phyloP scores from a whole-genome alignment of 2,329 filamentous ascomycete species.

The Paraphoma sp. region DNA sequence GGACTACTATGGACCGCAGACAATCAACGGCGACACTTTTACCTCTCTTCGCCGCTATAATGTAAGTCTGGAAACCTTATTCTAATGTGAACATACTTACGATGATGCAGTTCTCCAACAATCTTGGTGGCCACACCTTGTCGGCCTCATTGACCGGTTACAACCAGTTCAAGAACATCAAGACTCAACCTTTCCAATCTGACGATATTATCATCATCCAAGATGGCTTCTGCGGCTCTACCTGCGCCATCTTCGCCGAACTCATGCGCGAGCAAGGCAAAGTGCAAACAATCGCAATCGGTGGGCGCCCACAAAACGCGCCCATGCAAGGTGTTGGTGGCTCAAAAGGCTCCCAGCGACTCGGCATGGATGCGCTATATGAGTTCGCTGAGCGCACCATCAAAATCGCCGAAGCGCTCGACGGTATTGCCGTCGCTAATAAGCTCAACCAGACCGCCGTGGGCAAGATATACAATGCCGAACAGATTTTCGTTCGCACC shows the following conservation, averaged over 20 bases:
- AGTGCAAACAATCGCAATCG: constrained; percentile 32
- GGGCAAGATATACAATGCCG: constrained; percentile 9
- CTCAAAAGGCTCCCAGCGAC: constrained; percentile 45
- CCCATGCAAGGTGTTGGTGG: constrained; percentile 50
- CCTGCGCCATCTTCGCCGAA: constrained; percentile 51
- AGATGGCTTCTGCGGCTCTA: constrained; percentile 48
- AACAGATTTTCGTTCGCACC: constrained; percentile 16
- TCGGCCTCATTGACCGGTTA: constrained; percentile 10
- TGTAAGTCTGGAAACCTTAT: constrained; percentile 8
- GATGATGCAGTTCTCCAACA: constrained; percentile 7
- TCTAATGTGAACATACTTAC: constrained; percentile 44
- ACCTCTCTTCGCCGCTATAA: constrained; percentile 48
- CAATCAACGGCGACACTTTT: constrained; percentile 32
- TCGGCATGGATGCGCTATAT: constrained; percentile 9
- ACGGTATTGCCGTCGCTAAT: constrained; percentile 4
- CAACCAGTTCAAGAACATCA: constrained; percentile 1
- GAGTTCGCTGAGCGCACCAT: background rate
- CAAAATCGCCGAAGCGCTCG: constrained; percentile 2
- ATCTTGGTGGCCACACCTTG: constrained; percentile 6
- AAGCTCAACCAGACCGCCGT: constrained; percentile 16
- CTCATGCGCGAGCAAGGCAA: constrained; percentile 49
- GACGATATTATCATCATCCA: constrained; percentile 25
- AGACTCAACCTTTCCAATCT: constrained; percentile 32
- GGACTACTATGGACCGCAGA: constrained; percentile 40
- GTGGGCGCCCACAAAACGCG: constrained; percentile 37